A percentile compares a stretch with the other conserved stretches of the same genome.
Evolutionary conservation across 2,329 filamentous ascomycete species (phyloP).

Genomic region (Paecilomyces dactylethromorphus): DNA sequence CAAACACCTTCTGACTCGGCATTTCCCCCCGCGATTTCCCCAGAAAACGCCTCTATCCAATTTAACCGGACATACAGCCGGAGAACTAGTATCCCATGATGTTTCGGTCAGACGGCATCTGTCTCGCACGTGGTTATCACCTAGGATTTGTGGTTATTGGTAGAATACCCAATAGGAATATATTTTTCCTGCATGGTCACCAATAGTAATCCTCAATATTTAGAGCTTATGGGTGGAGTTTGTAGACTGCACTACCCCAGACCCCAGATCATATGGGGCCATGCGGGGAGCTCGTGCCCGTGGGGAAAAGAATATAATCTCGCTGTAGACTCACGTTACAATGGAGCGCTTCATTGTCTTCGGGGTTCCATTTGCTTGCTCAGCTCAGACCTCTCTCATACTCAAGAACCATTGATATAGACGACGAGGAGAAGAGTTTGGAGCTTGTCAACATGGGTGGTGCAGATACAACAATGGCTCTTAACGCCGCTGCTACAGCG

Average conservation of each 20-base stretch:
- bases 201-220: not conserved
- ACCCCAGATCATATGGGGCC: not conserved
- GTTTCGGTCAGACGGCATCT: not conserved
- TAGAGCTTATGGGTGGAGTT: not conserved
- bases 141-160: not conserved
- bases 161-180: not conserved
- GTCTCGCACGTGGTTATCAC: not conserved
- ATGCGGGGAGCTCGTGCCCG: not conserved
- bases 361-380: not conserved
- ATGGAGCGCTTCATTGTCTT: not conserved
- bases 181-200: not conserved
- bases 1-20: not conserved
- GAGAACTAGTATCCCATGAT: not conserved
- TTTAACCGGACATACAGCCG: not conserved
- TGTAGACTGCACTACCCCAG: not conserved
- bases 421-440: not conserved
- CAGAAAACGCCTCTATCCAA: not conserved
- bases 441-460: slow-evolving; percentile 15
- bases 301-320: not conserved
- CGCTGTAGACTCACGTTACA: not conserved
- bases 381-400: not conserved
- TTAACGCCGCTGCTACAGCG: slow-evolving; percentile 46
- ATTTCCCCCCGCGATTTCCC: not conserved
- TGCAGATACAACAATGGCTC: slow-evolving; percentile 13
- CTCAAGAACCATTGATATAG: not conserved